Percentiles rank a stretch among this genome's conserved stretches.
phyloP scores from a whole-genome alignment of 225 moss, liverwort and hornwort species.

The Pleurozium schreberi region DNA sequence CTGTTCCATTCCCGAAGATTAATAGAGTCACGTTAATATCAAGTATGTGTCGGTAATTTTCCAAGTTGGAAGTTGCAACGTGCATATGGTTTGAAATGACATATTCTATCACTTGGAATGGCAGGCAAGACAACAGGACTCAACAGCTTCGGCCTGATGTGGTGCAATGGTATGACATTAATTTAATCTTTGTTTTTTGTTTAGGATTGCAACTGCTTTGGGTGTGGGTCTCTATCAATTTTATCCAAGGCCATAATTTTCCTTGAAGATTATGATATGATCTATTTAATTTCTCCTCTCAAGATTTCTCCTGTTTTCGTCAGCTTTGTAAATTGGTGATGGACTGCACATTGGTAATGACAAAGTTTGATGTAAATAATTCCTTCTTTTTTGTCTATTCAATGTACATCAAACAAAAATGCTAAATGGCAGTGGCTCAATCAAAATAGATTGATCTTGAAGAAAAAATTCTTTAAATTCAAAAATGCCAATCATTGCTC shows the following conservation, averaged over 20 bases:
- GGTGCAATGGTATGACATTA: constrained; percentile 72
- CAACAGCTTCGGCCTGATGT: constrained; percentile 97
- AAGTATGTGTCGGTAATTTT: neutral
- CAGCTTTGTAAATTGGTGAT: neutral
- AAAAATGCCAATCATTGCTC: neutral
- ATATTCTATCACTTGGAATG: neutral
- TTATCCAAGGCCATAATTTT: neutral
- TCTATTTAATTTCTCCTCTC: neutral
- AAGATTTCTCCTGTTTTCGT: neutral
- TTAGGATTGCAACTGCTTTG: neutral
- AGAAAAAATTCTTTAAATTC: neutral
- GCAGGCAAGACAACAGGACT: constrained; percentile 89
- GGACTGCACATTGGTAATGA: neutral
- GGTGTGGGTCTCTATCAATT: neutral
- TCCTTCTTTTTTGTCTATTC: neutral
- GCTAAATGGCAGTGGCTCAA: neutral
- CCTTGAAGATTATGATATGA: neutral
- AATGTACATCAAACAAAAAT: neutral
- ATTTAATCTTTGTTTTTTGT: neutral
- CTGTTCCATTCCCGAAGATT: neutral
- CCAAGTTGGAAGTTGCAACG: neutral
- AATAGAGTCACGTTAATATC: neutral
- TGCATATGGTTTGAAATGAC: neutral
- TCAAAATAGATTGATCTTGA: neutral
- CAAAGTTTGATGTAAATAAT: neutral